A percentile compares a stretch with the other conserved stretches of the same genome.
phyloP scores from a whole-genome alignment of 2,329 filamentous ascomycete genomes.

The Xylariomycetidae sp. region DNA sequence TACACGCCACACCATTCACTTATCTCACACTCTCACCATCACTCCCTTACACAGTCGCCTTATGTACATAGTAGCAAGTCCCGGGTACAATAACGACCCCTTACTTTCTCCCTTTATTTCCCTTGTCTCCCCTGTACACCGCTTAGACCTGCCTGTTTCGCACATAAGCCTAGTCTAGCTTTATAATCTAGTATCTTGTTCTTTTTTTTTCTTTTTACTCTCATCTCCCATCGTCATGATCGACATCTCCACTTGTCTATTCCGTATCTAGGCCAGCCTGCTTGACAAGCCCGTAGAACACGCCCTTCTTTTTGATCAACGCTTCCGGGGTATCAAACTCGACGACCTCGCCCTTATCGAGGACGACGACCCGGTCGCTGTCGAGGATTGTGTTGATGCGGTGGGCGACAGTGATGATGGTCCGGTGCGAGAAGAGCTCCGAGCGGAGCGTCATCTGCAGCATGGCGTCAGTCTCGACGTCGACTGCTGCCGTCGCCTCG shows the following conservation, averaged over 20 bases:
- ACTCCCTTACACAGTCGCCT: too few relatives aligned
- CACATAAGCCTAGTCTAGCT: too few relatives aligned
- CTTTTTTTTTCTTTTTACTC: too few relatives aligned
- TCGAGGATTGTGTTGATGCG: constrained; percentile 95
- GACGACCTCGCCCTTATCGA: constrained; percentile 83
- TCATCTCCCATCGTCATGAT: neutral
- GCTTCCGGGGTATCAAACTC: constrained; percentile 87
- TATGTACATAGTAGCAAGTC: too few relatives aligned
- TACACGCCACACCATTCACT: too few relatives aligned
- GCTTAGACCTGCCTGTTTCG: too few relatives aligned
- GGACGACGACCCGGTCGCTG: constrained; percentile 84
- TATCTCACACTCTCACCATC: too few relatives aligned
- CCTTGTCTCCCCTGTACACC: too few relatives aligned
- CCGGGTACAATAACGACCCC: too few relatives aligned
- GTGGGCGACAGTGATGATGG: constrained; percentile 97
- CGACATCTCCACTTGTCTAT: constrained; percentile 12
- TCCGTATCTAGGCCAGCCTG: constrained; percentile 72
- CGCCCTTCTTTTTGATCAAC: constrained; percentile 68
- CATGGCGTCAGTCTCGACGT: constrained; percentile 64
- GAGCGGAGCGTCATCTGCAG: constrained; percentile 60
- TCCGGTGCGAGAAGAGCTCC: constrained; percentile 76
- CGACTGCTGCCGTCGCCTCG: constrained; percentile 81
- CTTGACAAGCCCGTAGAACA: constrained; percentile 87
- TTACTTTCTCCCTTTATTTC: too few relatives aligned
- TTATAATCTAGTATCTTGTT: too few relatives aligned